Percentiles rank a stretch among this genome's conserved stretches.
These are phyloP conservation scores for Chaetomium sp. DNA, from an alignment of 2,329 filamentous ascomycete species.

Conservation along the genomic window DNA sequence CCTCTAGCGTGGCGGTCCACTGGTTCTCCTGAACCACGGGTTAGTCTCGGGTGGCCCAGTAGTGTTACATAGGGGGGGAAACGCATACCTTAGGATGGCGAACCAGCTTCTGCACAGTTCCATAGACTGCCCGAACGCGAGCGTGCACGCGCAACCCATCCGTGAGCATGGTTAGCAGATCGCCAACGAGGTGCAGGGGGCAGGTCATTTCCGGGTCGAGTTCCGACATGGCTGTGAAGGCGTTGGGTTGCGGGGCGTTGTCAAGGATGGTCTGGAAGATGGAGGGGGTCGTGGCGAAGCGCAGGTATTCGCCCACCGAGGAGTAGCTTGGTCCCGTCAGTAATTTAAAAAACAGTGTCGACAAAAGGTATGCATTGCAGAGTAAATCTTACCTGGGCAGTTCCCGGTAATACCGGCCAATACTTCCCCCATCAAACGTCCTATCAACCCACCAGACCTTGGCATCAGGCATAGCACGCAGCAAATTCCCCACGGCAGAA, in stretches of 20 bases:
- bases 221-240: constrained; percentile 7
- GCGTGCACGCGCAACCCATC: constrained; percentile 11
- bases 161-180: constrained; percentile 19
- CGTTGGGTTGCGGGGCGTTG: constrained; percentile 6
- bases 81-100: constrained; percentile 2
- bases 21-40: neutral
- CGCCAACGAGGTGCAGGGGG: constrained; percentile 13
- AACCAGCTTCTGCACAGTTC: neutral
- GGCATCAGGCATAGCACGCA: constrained; percentile 8
- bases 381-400: constrained; percentile 14
- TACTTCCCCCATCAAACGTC: constrained; percentile 13
- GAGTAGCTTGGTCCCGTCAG: constrained; percentile 16
- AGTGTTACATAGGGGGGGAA: neutral
- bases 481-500: constrained; percentile 19
- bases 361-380: neutral
- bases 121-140: constrained; percentile 9
- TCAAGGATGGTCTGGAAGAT: constrained; percentile 11
- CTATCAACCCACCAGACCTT: constrained; percentile 20
- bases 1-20: constrained; percentile 8
- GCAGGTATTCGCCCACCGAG: constrained; percentile 13
- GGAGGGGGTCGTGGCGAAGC: constrained; percentile 11
- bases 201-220: constrained; percentile 14
- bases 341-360: neutral
- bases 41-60: neutral
- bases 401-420: constrained; percentile 16